Evolutionary conservation across 2,329 filamentous ascomycete genomes (phyloP).

Genomic region (Neonectria faginata): DNA sequence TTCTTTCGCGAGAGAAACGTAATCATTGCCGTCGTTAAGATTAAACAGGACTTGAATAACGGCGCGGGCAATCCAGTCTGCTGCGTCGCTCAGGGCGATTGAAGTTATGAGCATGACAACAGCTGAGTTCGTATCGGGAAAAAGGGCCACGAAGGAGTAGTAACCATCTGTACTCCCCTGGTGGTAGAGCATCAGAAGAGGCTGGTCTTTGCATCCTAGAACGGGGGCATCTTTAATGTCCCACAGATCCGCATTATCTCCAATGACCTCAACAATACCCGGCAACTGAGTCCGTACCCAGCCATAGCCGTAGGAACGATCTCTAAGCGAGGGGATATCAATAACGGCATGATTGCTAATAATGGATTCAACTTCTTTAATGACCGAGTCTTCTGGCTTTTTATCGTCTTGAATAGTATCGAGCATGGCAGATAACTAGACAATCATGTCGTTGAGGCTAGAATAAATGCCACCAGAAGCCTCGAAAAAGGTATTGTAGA

Average conservation of each 20-base stretch:
- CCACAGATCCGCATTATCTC: constrained; percentile 10
- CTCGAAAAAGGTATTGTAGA: constrained; percentile 12
- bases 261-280: constrained; percentile 6
- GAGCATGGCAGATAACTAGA: background rate
- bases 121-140: constrained; percentile 28
- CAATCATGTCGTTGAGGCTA: background rate
- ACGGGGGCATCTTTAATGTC: background rate
- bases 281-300: constrained; percentile 18
- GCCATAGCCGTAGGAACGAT: constrained; percentile 19
- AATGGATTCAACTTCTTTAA: background rate
- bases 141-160: constrained; percentile 18
- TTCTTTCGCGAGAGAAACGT: constrained; percentile 10
- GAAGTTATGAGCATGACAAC: constrained; percentile 30
- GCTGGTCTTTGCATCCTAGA: background rate
- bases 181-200: constrained; percentile 23
- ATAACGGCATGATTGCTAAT: constrained; percentile 12
- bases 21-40: background rate
- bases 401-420: background rate
- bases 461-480: constrained; percentile 7
- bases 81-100: constrained; percentile 22
- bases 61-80: constrained; percentile 30
- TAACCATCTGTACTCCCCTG: constrained; percentile 16
- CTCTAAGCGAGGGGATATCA: constrained; percentile 14
- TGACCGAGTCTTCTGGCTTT: background rate
- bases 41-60: constrained; percentile 19